Evolutionary conservation across 768 basidiomycete genomes (phyloP), one percentile per base, ranked within the genome.

Genomic region (Paxillus ammoniavirescens): DNA sequence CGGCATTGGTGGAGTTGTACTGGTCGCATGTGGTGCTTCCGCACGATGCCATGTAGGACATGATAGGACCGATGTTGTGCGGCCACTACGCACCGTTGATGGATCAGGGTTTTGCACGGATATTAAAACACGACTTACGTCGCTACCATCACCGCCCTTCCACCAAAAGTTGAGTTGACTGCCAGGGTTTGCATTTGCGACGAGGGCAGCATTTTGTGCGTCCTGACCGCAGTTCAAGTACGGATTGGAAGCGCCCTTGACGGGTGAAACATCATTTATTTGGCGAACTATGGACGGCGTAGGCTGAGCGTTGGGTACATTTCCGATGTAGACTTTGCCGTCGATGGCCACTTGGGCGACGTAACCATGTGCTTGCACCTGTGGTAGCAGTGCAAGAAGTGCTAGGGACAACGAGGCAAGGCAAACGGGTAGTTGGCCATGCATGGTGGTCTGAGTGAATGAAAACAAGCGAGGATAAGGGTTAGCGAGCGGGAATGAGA

Each of bases 21-120:
- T 83, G 68, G 62, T 77, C 77, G 68, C 88, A 89, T 2, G 80
- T 68, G 0, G 75, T 73, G 35, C 70, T 68, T 0, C 80, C 80
- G 62, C 89, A 91, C 28, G 73, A 70, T 2, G 87, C 78, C 79
- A 91, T 78, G 64, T 91, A 91, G 35, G 86, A 89, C 70, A 90
- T 72, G 72, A 88, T 72, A 8, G 87, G 88, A 4, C 87, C 88
- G 14, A 72, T 82, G 53, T 86, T 72, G 60, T 88, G 81, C 1
- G 74, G 75, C 82, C 78, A 81, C 72, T 77, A 17, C 47, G 33
- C 42, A 42, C 36, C 23, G 4, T 44, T 55, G 28, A 50, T 40
- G 40, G 38, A 33, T 15, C 41, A 42, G 8, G 14, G n/a, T 17
- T 17, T 52, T 17, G 15, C 23, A 59, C 18, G 26, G 21, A 48